A percentile compares a stretch with the other conserved stretches of the same genome.
phyloP scores from a whole-genome alignment of 345 rosid genomes.

The Eucalyptus polyanthemos region DNA sequence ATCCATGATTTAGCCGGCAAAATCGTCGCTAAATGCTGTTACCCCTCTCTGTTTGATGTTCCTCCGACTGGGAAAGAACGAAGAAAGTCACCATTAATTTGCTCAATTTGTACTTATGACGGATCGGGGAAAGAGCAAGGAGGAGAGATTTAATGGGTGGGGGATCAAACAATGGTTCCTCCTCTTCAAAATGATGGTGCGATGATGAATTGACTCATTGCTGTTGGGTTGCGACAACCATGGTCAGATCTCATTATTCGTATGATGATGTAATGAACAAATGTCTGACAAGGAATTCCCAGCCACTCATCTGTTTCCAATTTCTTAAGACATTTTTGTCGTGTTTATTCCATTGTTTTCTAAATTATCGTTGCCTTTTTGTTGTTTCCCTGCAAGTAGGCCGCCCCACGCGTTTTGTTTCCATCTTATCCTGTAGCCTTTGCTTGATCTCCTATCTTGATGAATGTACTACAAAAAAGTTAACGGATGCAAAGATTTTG shows the following conservation, averaged over 20 bases:
- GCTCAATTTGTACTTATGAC: neutral
- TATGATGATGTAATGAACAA: neutral
- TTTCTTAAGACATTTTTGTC: neutral
- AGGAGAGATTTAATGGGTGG: neutral
- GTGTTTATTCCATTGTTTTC: neutral
- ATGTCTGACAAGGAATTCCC: neutral
- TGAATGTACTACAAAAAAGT: neutral
- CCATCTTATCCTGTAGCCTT: neutral
- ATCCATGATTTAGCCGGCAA: neutral
- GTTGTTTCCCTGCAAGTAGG: neutral
- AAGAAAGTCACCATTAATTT: neutral
- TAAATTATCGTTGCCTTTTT: neutral
- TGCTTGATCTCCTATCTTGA: neutral
- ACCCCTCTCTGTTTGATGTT: neutral
- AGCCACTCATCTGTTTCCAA: neutral
- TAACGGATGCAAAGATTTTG: neutral
- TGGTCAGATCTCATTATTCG: neutral
- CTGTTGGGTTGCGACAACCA: accelerated
- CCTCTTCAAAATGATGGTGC: neutral
- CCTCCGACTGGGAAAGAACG: neutral
- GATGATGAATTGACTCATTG: neutral
- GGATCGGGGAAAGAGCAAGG: neutral
- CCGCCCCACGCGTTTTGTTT: neutral
- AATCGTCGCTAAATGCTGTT: neutral
- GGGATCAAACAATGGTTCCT: neutral